These are phyloP conservation scores for Penium margaritaceum DNA, from an alignment of 139 green algal species.

Conservation along the genomic window DNA sequence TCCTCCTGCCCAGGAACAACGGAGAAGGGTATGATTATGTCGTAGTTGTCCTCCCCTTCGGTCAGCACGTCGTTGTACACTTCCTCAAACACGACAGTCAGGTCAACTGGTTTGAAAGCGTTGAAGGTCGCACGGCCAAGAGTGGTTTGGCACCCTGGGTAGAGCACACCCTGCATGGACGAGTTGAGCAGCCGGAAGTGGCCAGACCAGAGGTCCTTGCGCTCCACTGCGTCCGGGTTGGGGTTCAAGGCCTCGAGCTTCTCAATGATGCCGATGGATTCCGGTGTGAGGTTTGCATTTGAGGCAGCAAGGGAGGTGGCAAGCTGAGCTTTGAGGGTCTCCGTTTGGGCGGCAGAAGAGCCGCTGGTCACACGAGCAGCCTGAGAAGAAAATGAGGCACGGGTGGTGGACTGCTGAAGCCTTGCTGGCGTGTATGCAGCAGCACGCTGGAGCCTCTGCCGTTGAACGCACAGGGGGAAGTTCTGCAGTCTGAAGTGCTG, in stretches of 20 bases:
- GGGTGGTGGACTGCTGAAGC: no score
- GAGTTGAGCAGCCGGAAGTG: constrained; percentile 14
- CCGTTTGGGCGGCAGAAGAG: no score
- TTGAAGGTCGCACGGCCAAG: constrained; percentile 14
- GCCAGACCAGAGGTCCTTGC: neutral
- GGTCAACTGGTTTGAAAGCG: neutral
- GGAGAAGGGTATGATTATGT: neutral
- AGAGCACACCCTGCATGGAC: constrained; percentile 15
- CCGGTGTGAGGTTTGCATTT: neutral
- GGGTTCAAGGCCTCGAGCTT: constrained; percentile 8
- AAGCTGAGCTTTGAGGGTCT: no score
- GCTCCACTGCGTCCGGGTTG: neutral
- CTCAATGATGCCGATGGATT: constrained; percentile 1
- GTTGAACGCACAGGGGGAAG: no score
- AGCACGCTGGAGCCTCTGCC: no score
- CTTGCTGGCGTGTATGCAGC: no score
- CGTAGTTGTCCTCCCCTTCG: neutral
- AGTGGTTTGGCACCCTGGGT: neutral
- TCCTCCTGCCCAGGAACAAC: neutral
- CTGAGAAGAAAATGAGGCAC: no score
- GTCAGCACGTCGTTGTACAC: constrained; percentile 14
- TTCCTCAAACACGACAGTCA: neutral
- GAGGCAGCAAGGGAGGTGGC: no score
- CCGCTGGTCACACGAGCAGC: no score
- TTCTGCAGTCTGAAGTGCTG: no score